Percentiles rank a stretch among this genome's conserved stretches.
phyloP scores from a whole-genome alignment of 2,329 filamentous ascomycete genomes.

The Colletotrichum eremochloae region DNA sequence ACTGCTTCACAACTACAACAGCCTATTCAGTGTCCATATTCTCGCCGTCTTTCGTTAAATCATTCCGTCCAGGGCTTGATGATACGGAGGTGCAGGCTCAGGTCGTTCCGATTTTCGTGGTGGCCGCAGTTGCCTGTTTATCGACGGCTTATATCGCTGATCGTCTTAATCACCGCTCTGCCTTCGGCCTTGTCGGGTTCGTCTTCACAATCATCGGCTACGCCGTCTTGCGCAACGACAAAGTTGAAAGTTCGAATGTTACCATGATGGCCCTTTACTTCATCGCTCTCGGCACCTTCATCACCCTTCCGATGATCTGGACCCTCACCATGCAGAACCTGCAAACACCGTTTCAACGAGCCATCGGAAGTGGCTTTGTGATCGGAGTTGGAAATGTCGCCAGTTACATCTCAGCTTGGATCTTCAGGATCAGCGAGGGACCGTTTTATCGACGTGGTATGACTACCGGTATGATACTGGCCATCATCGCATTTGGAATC shows the following conservation, averaged over 20 bases:
- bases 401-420: constrained; percentile 43
- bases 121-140: constrained; percentile 39
- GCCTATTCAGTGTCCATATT: constrained; percentile 43
- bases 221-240: constrained; percentile 19
- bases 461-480: constrained; percentile 39
- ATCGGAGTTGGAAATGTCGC: constrained; percentile 55
- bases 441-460: constrained; percentile 41
- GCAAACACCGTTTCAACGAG: constrained; percentile 42
- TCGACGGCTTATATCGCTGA: constrained; percentile 36
- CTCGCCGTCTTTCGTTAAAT: constrained; percentile 42
- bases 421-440: constrained; percentile 42
- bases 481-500: constrained; percentile 21
- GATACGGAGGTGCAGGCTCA: constrained; percentile 41
- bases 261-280: constrained; percentile 44
- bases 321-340: constrained; percentile 41
- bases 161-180: constrained; percentile 41
- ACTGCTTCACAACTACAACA: constrained; percentile 43
- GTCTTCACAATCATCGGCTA: constrained; percentile 40
- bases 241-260: constrained; percentile 7
- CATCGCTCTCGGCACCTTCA: constrained; percentile 40
- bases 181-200: constrained; percentile 40
- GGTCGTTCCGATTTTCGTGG: constrained; percentile 43
- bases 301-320: constrained; percentile 43
- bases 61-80: constrained; percentile 37
- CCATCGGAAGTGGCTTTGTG: constrained; percentile 52